Base-by-base conservation (phyloP, 139 green algal genomes). In the Chlorella vulgaris region DNA sequence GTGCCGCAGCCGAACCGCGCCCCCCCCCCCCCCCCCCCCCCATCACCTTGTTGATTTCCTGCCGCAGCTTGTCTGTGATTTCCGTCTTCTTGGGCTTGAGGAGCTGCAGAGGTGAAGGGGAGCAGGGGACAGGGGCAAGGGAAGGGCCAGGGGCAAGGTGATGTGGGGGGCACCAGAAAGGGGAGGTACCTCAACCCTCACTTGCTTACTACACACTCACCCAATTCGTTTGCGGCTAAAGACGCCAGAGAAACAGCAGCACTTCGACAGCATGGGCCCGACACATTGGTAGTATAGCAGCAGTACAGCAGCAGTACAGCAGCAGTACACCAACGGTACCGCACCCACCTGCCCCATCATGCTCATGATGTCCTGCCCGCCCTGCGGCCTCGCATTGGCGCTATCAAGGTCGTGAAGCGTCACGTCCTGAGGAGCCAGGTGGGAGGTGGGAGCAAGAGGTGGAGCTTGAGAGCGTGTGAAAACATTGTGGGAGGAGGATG, bases 11-110 rank as follows among this genome's bases (percentile, higher is more conserved):
- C n/a, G n/a, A n/a, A n/a, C n/a, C n/a, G n/a, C n/a, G n/a, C n/a
- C n/a, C n/a, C n/a, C n/a, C n/a, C n/a, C n/a, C n/a, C n/a, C n/a
- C n/a, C n/a, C n/a, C n/a, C n/a, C n/a, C n/a, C n/a, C n/a, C n/a
- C n/a, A n/a, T n/a, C n/a, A n/a, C n/a, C n/a, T n/a, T 96, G 93
- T 99, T 99, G 88, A 99, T 97, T 84, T 99, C 97, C 77, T 95
- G 89, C 28, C 96, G 87, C 83, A 99, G 89, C 92, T 99, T 99
- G 66, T 99, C 97, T 2, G 97, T 99, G 84, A 99, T 98, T 84
- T 99, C 97, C 0, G 97, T 99, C 90, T 99, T 99, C 89, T 99
- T 99, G 29, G 92, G 93, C 82, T 98, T 98, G 65, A 99, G 89
- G 89, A 99, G 95, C 86, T 94, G 87, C 68, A 74, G 26, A 65